Conservation (phyloP, 768 basidiomycete genomes). For the Strobilomyces echinocephalus region DNA sequence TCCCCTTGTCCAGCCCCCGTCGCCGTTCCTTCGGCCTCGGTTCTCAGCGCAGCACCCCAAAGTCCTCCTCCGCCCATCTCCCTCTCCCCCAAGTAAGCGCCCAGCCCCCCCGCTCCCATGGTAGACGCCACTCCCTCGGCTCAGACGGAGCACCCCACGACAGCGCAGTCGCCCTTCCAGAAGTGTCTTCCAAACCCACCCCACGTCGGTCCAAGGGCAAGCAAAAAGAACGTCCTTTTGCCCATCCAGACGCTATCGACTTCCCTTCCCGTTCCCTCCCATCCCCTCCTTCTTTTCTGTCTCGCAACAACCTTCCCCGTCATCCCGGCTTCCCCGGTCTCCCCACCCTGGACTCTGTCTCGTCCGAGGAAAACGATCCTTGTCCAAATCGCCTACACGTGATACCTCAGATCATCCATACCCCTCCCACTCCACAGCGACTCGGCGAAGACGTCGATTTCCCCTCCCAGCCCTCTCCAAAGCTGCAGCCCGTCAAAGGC, state of each 20-base stretch:
- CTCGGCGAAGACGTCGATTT: constrained; percentile 13
- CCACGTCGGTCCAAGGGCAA: constrained; percentile 25
- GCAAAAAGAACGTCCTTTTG: constrained; percentile 13
- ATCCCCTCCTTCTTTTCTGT: constrained; percentile 11
- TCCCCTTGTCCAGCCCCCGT: constrained; percentile 32
- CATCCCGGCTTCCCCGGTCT: constrained; percentile 11
- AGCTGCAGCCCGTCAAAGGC: constrained; percentile 1
- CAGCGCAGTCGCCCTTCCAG: constrained; percentile 31
- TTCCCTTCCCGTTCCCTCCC: constrained; percentile 23
- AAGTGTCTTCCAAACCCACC: constrained; percentile 18
- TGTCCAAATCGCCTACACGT: constrained; percentile 16
- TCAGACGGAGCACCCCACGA: constrained; percentile 31
- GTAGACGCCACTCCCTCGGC: constrained; percentile 25
- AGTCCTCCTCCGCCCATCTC: constrained; percentile 25
- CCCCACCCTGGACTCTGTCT: constrained; percentile 25
- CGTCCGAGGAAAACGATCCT: constrained; percentile 22
- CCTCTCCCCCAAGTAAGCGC: constrained; percentile 19
- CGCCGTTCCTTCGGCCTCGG: constrained; percentile 30
- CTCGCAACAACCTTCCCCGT: constrained; percentile 2
- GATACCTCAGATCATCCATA: constrained; percentile 35
- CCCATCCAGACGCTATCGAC: constrained; percentile 6
- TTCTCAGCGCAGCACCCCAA: constrained; percentile 28
- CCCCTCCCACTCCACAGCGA: constrained; percentile 35
- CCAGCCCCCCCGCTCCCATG: constrained; percentile 20
- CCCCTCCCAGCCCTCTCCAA: neutral